Evolutionary conservation across 345 rosid genomes (phyloP).

Genomic region (Isatis tinctoria): DNA sequence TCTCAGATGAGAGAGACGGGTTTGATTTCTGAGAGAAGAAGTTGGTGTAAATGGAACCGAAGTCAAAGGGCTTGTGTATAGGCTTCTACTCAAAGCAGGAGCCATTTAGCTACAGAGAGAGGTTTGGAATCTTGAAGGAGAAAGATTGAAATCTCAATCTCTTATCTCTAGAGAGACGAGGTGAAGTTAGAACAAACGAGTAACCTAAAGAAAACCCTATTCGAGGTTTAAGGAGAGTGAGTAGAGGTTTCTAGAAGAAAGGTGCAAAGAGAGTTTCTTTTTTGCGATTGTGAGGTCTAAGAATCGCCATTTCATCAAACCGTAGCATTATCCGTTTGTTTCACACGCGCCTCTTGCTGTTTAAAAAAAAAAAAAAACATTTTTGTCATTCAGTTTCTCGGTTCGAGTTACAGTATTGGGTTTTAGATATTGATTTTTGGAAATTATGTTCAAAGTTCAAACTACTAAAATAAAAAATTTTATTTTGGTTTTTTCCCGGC

Average conservation of each 20-base stretch:
- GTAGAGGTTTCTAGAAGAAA: slow-evolving; percentile 48
- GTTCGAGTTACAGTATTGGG: no score
- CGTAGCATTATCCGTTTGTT: slow-evolving; percentile 31
- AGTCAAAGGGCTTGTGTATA: slow-evolving; percentile 40
- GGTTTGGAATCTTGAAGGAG: background rate
- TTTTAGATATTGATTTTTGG: no score
- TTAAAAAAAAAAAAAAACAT: no score
- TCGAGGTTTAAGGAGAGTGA: slow-evolving; percentile 37
- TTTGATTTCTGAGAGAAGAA: slow-evolving; percentile 29
- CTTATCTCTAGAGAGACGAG: background rate
- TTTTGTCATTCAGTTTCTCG: no score
- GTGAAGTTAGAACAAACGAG: background rate
- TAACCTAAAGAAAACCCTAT: slow-evolving; percentile 42
- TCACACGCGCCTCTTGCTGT: background rate
- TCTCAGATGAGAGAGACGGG: slow-evolving; percentile 35
- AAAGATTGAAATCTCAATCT: background rate
- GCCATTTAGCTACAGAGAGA: slow-evolving; percentile 45
- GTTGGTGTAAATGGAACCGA: slow-evolving; percentile 47
- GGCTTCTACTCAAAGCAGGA: slow-evolving; percentile 64
- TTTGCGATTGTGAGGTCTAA: slow-evolving; percentile 41
- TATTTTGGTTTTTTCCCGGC: background rate
- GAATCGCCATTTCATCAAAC: slow-evolving; percentile 48
- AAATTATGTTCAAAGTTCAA: no score
- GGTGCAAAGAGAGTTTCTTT: background rate
- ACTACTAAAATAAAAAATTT: no score